Conservation (phyloP, 176 grass and related monocot species). For the Cocos nucifera region DNA sequence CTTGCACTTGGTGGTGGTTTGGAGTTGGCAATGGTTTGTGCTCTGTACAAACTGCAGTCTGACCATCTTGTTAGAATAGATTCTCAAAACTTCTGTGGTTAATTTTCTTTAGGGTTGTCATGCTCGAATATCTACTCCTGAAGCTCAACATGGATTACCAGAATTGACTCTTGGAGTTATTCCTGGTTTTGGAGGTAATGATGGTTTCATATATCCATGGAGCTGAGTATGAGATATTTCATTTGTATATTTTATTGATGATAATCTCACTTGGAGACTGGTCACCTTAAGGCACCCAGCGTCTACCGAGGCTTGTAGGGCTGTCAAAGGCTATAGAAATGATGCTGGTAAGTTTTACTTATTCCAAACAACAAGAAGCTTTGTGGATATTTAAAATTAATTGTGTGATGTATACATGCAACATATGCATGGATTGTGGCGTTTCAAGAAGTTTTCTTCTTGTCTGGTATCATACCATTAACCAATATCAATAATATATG, state of each 20-base stretch:
- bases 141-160: conserved; percentile 91
- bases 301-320: conserved; percentile 93
- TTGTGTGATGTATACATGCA: no score
- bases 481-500: no score
- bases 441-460: no score
- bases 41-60: conserved; percentile 6
- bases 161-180: conserved; percentile 91
- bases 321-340: conserved; percentile 90
- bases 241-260: no score
- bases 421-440: no score
- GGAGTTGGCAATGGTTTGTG: conserved; percentile 72
- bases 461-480: no score
- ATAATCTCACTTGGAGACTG: background rate
- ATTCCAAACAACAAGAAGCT: background rate
- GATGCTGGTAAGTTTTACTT: conserved; percentile 72
- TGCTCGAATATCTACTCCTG: conserved; percentile 89
- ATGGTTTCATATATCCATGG: background rate
- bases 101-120: conserved; percentile 61
- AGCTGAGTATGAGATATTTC: no score
- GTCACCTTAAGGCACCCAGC: conserved; percentile 66
- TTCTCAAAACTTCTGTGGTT: conserved; percentile 7
- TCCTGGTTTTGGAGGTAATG: conserved; percentile 91
- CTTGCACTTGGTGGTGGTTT: conserved; percentile 97
- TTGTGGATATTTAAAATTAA: no score
- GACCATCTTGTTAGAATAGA: background rate